Conservation (phyloP, 2,329 filamentous ascomycete species). For the Fusarium austroafricanum region DNA sequence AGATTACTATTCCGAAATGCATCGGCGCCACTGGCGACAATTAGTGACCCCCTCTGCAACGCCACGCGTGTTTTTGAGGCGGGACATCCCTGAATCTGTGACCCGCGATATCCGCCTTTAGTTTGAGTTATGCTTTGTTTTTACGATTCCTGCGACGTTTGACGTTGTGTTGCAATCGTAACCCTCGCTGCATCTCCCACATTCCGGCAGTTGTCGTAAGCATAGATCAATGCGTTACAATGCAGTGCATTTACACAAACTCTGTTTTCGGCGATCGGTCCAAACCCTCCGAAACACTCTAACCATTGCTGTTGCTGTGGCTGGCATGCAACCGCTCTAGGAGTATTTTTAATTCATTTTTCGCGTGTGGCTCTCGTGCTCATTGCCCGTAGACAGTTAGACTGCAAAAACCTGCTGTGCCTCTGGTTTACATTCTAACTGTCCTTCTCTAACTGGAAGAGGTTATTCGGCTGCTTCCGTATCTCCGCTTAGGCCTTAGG, state of each 20-base stretch:
- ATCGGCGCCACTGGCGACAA: not conserved
- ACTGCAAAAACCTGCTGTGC: not conserved
- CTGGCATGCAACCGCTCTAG: not conserved
- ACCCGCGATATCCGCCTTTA: not conserved
- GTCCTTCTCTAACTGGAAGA: not conserved
- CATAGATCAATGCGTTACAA: not conserved
- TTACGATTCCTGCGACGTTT: not conserved
- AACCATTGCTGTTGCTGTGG: too few species aligned
- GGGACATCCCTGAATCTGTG: not conserved
- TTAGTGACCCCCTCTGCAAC: not conserved
- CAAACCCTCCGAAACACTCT: not conserved
- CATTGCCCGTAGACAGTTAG: not conserved
- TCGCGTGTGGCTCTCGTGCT: not conserved
- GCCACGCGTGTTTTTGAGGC: not conserved
- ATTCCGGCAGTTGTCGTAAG: conserved; percentile 18
- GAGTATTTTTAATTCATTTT: not conserved
- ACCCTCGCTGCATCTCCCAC: not conserved
- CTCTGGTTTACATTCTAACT: not conserved
- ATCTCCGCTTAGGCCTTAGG: not conserved
- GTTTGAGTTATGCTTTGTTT: not conserved
- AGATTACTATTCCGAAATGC: not conserved
- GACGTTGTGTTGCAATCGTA: not conserved
- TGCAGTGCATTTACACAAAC: not conserved
- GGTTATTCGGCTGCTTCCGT: conserved; percentile 1
- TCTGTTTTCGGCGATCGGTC: not conserved